These are phyloP conservation scores for Phytopythium cucurbitacearum DNA, from an alignment of 352 stramenopile genomes.

Conservation along the genomic window DNA sequence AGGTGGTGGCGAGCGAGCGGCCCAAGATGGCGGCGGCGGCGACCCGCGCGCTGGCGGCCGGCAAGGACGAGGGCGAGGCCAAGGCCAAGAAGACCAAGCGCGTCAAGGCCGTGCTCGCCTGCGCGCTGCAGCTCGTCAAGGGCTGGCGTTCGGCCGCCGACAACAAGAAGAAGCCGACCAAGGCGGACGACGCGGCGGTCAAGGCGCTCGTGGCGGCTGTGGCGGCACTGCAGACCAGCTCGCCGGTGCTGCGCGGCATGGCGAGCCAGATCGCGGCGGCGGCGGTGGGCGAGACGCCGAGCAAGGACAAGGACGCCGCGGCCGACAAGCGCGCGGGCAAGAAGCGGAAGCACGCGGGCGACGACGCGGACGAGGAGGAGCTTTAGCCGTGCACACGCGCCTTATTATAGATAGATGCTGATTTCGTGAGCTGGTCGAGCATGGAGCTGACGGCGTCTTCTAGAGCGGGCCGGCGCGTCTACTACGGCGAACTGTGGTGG, in stretches of 20 bases:
- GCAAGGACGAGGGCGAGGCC: constrained; percentile 5
- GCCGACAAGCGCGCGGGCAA: constrained; percentile 27
- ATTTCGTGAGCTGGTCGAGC: constrained; percentile 13
- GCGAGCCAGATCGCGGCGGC: constrained; percentile 50
- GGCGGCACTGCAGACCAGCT: constrained; percentile 46
- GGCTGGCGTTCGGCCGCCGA: constrained; percentile 25
- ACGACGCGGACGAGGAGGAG: constrained; percentile 20
- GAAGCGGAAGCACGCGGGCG: constrained; percentile 49
- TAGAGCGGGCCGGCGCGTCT: no score
- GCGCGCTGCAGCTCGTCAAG: constrained; percentile 64
- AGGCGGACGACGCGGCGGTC: constrained; percentile 18
- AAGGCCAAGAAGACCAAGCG: constrained; percentile 60
- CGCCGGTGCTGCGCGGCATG: constrained; percentile 71
- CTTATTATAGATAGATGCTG: constrained; percentile 41
- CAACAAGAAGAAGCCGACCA: constrained; percentile 7
- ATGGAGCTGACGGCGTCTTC: no score
- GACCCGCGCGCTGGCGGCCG: constrained; percentile 29
- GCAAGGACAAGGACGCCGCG: constrained; percentile 17
- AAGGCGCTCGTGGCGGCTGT: constrained; percentile 36
- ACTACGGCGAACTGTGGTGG: no score
- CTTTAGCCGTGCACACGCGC: constrained; percentile 2
- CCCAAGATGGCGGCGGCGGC: constrained; percentile 36
- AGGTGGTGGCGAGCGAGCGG: constrained; percentile 29
- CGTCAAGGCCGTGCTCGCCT: constrained; percentile 66
- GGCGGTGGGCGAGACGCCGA: constrained; percentile 23